Conservation (phyloP, 108 stramenopile species). For the Fragilaria radians region DNA sequence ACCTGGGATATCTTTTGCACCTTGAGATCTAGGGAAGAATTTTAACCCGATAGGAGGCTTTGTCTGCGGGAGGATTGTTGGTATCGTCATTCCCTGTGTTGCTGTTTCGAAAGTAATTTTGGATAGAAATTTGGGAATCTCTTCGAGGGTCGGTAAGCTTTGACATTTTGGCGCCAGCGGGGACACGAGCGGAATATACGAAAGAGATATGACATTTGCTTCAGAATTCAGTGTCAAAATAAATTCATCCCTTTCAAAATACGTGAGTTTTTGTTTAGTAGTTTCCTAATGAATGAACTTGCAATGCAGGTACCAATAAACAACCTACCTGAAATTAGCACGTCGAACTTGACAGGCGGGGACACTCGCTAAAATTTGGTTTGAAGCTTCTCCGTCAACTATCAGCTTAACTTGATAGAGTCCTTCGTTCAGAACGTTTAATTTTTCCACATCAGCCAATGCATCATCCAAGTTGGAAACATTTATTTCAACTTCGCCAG, state of each 20-base stretch:
- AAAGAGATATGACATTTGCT: conserved; percentile 46
- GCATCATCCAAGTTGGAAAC: not conserved
- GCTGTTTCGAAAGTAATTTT: conserved; percentile 47
- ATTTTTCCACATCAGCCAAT: not conserved
- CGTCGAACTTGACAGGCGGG: conserved; percentile 45
- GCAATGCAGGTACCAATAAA: not conserved
- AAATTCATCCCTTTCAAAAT: conserved; percentile 51
- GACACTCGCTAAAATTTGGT: conserved; percentile 33
- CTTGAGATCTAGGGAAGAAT: conserved; percentile 31
- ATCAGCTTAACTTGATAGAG: conserved; percentile 47
- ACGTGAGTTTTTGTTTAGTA: conserved; percentile 1
- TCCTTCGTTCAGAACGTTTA: conserved; percentile 4
- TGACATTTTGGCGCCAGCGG: conserved; percentile 71
- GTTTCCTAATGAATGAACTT: not conserved
- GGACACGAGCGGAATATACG: conserved; percentile 69
- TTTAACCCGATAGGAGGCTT: conserved; percentile 69
- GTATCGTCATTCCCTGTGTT: conserved; percentile 65
- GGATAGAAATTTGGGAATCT: conserved; percentile 48
- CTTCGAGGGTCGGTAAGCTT: conserved; percentile 22
- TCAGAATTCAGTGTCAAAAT: conserved; percentile 44
- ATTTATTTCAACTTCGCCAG: not conserved
- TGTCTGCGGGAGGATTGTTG: conserved; percentile 35
- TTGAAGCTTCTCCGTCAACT: conserved; percentile 6
- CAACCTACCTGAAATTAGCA: conserved; percentile 44
- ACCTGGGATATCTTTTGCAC: conserved; percentile 25